These are phyloP conservation scores for Sporobolomyces roseus DNA, from an alignment of 768 basidiomycete species.

Conservation along the genomic window DNA sequence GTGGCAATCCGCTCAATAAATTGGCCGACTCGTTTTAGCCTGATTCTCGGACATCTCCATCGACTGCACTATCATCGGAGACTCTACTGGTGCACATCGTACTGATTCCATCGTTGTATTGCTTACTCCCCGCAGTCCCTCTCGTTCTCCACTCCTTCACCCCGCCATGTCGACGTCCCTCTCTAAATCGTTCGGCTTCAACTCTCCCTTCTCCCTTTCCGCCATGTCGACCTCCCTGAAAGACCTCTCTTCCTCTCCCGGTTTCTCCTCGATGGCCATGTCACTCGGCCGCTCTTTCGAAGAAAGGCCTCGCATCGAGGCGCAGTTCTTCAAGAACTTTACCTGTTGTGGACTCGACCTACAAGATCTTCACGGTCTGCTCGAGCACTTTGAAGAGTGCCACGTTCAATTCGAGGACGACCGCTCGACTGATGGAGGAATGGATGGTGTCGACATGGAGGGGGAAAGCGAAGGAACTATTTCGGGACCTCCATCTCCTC, in stretches of 20 bases:
- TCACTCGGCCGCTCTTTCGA: constrained; percentile 45
- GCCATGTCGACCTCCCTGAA: constrained; percentile 40
- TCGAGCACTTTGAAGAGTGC: constrained; percentile 87
- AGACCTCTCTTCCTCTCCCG: constrained; percentile 39
- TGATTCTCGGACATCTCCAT: too few relatives aligned
- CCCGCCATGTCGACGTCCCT: constrained; percentile 38
- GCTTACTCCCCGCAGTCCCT: constrained; percentile 11
- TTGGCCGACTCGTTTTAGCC: too few relatives aligned
- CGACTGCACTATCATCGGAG: too few relatives aligned
- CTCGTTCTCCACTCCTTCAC: constrained; percentile 39
- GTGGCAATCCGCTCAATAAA: too few relatives aligned
- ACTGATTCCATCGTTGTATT: not conserved
- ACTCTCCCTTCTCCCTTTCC: constrained; percentile 41
- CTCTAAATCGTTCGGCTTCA: constrained; percentile 38
- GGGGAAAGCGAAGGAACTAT: constrained; percentile 38
- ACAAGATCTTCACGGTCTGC: constrained; percentile 70
- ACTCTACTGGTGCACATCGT: not conserved
- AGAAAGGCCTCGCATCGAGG: constrained; percentile 45
- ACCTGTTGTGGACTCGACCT: constrained; percentile 80
- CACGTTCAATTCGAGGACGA: constrained; percentile 58
- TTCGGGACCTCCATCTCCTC: constrained; percentile 36
- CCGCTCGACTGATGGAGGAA: constrained; percentile 31
- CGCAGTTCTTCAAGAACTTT: constrained; percentile 67
- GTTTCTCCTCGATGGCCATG: constrained; percentile 42
- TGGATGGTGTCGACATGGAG: constrained; percentile 35